Evolutionary conservation across 2,329 filamentous ascomycete species (phyloP).

Genomic region (Botrytis byssoidea): DNA sequence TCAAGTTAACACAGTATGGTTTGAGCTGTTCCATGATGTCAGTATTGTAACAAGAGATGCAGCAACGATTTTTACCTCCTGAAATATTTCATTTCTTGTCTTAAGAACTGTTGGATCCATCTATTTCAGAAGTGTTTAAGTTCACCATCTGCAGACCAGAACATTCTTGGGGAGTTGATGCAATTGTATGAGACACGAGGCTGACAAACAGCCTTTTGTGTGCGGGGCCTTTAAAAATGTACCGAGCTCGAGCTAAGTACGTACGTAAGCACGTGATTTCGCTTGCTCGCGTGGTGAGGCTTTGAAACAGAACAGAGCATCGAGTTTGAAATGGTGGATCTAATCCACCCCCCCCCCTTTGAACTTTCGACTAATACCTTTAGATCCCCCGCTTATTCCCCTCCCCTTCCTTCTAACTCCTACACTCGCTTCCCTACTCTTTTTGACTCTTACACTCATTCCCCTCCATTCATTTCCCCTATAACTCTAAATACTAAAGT

Average conservation of each 20-base stretch:
- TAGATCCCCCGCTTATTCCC: too few relatives aligned
- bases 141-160: neutral
- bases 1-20: conserved; percentile 60
- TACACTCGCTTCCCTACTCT: too few relatives aligned
- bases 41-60: neutral
- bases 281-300: neutral
- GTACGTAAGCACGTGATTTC: neutral
- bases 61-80: conserved; percentile 29
- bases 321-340: too few relatives aligned
- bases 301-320: neutral
- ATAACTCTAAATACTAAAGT: too few relatives aligned
- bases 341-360: too few relatives aligned
- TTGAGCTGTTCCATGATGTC: conserved; percentile 50
- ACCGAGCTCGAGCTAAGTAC: neutral
- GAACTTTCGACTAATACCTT: too few relatives aligned
- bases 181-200: neutral
- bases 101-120: conserved; percentile 35
- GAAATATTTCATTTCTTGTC: conserved; percentile 39
- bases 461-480: too few relatives aligned
- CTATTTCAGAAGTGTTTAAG: neutral
- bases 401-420: too few relatives aligned
- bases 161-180: conserved; percentile 1
- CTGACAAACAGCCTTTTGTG: conserved; percentile 14
- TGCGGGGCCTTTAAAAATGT: neutral
- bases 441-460: too few relatives aligned